phyloP scores from a whole-genome alignment of 495 filamentous ascomycete genomes.

The Echria macrotheca region DNA sequence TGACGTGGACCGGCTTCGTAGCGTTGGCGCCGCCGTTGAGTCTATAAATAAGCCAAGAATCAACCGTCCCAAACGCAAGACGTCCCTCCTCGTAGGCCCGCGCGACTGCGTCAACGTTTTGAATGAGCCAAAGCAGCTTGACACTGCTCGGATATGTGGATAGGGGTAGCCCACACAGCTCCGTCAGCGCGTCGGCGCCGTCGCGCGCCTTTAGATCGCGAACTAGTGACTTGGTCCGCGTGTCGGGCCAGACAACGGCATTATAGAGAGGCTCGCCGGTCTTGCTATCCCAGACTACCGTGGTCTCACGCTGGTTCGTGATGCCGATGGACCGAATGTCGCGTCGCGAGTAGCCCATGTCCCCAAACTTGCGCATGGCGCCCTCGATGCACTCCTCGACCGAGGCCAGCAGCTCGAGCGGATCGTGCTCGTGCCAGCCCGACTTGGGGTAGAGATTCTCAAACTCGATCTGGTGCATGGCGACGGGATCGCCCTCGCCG shows the following conservation, averaged over 20 bases:
- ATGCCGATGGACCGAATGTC: constrained; percentile 85
- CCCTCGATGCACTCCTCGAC: constrained; percentile 82
- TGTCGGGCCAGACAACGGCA: constrained; percentile 93
- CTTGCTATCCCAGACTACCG: constrained; percentile 80
- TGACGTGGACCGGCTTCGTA: constrained; percentile 61
- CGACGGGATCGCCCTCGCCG: constrained; percentile 68
- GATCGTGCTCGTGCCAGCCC: constrained; percentile 95
- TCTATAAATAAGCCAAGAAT: constrained; percentile 86
- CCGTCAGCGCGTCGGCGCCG: constrained; percentile 62
- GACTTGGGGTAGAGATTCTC: constrained; percentile 81
- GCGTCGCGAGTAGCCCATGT: constrained; percentile 61
- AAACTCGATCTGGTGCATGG: constrained; percentile 88
- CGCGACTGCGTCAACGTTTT: constrained; percentile 64
- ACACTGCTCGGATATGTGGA: constrained; percentile 92
- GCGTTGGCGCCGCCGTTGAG: constrained; percentile 73
- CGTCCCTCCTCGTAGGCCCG: constrained; percentile 75
- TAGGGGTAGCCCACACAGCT: constrained; percentile 80
- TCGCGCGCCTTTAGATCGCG: constrained; percentile 67
- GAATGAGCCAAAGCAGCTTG: constrained; percentile 81
- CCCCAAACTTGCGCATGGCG: constrained; percentile 67
- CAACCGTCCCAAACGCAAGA: constrained; percentile 87
- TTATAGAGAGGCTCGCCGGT: constrained; percentile 85
- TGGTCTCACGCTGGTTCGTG: constrained; percentile 93
- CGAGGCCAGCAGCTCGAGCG: constrained; percentile 68
- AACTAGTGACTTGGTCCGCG: constrained; percentile 71